phyloP scores from a whole-genome alignment of 768 basidiomycete species.

The Pleurotus giganteus region DNA sequence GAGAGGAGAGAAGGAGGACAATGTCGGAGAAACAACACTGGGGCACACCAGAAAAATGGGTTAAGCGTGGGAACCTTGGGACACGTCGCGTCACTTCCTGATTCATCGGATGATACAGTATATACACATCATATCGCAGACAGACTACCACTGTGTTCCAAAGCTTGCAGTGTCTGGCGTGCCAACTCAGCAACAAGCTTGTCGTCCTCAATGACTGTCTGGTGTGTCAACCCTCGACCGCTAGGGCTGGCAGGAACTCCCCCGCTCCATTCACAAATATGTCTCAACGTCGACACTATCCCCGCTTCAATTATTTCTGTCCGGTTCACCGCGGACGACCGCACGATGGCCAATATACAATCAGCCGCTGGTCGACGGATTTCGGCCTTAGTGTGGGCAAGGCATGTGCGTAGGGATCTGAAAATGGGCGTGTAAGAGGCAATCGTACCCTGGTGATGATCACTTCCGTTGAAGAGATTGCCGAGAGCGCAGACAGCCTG shows the following conservation, averaged over 20 bases:
- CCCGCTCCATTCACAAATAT: conserved; percentile 39
- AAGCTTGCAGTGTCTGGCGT: conserved; percentile 51
- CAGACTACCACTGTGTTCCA: conserved; percentile 34
- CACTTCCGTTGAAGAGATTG: conserved; percentile 64
- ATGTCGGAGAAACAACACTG: conserved; percentile 3
- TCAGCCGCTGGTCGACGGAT: conserved; percentile 59
- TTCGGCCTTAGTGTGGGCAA: conserved; percentile 58
- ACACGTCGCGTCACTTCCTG: neutral
- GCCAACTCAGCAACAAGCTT: conserved; percentile 57
- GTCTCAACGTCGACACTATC: conserved; percentile 36
- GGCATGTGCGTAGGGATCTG: conserved; percentile 48
- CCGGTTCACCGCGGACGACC: conserved; percentile 29
- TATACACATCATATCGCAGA: conserved; percentile 12
- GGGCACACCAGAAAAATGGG: conserved; percentile 7
- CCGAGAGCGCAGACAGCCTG: conserved; percentile 60
- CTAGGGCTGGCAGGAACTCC: conserved; percentile 17
- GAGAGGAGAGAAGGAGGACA: conserved; percentile 6
- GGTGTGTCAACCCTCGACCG: conserved; percentile 17
- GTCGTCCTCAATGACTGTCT: conserved; percentile 54
- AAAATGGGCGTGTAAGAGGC: conserved; percentile 52
- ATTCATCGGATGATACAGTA: neutral
- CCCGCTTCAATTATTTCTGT: conserved; percentile 19
- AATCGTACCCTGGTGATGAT: conserved; percentile 49
- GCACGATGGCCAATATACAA: conserved; percentile 58
- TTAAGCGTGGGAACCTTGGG: conserved; percentile 3